phyloP scores from a whole-genome alignment of 768 basidiomycete species.

The Cyclocybe aegerita region DNA sequence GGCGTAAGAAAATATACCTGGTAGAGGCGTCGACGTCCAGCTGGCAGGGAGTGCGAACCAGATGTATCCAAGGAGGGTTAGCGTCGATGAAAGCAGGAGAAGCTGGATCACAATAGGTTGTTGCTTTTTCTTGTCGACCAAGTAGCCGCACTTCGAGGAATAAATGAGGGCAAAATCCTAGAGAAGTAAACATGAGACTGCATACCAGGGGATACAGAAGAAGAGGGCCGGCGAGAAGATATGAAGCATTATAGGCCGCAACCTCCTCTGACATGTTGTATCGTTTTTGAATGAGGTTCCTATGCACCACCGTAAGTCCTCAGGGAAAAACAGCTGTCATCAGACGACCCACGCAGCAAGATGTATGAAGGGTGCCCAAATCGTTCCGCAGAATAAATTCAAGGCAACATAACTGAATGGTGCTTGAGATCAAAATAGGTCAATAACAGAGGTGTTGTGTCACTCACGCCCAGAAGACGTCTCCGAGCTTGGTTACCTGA shows the following conservation, averaged over 20 bases:
- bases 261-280: conserved; percentile 59
- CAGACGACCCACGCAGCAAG: conserved; percentile 60
- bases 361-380: conserved; percentile 80
- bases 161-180: neutral
- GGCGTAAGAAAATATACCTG: conserved; percentile 61
- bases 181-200: neutral
- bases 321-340: neutral
- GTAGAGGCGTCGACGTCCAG: conserved; percentile 57
- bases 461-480: conserved; percentile 78
- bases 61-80: conserved; percentile 60
- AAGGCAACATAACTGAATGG: conserved; percentile 61
- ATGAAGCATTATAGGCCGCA: conserved; percentile 67
- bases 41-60: conserved; percentile 67
- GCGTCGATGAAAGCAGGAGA: conserved; percentile 53
- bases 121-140: conserved; percentile 59
- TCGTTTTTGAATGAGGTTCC: conserved; percentile 72
- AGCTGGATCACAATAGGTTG: conserved; percentile 59
- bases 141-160: conserved; percentile 53
- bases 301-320: conserved; percentile 23
- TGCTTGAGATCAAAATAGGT: conserved; percentile 3
- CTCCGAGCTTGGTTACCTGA: conserved; percentile 66
- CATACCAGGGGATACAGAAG: conserved; percentile 69
- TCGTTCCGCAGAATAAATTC: conserved; percentile 74
- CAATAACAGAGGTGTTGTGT: neutral
- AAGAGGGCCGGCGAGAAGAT: conserved; percentile 68